Evolutionary conservation across 1,139 yeast species (phyloP).

Genomic region (Suhomyces anneliseae): DNA sequence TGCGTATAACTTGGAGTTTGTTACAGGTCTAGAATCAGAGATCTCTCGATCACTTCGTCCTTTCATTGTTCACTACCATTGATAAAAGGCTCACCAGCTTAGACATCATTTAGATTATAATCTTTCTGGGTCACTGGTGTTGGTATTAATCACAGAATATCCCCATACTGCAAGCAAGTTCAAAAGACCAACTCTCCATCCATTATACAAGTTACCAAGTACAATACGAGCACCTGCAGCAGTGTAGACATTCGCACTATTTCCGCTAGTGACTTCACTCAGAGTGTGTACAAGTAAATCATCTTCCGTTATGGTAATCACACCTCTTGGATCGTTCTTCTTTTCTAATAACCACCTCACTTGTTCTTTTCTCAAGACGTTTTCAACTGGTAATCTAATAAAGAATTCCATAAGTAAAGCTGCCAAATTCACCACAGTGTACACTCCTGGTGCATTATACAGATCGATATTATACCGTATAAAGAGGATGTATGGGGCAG

Average conservation of each 20-base stretch:
- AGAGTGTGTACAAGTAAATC: constrained; percentile 51
- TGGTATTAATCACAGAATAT: constrained; percentile 59
- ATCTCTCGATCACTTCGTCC: no score
- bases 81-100: no score
- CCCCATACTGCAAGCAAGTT: constrained; percentile 87
- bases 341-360: constrained; percentile 54
- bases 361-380: constrained; percentile 81
- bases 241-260: constrained; percentile 1
- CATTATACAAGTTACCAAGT: constrained; percentile 59
- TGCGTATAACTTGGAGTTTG: no score
- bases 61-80: no score
- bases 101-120: constrained; percentile 14
- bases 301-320: constrained; percentile 42
- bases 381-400: constrained; percentile 83
- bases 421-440: constrained; percentile 51
- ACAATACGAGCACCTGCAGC: constrained; percentile 24
- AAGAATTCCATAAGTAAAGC: constrained; percentile 67
- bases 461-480: constrained; percentile 68
- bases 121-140: constrained; percentile 49
- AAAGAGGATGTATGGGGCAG: constrained; percentile 73
- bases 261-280: constrained; percentile 7
- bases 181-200: constrained; percentile 86
- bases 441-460: constrained; percentile 62
- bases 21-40: no score
- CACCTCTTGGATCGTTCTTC: constrained; percentile 36